Evolutionary conservation across 495 filamentous ascomycete genomes (phyloP), one percentile per base, ranked within the genome.

Genomic region (Neurospora sp.): DNA sequence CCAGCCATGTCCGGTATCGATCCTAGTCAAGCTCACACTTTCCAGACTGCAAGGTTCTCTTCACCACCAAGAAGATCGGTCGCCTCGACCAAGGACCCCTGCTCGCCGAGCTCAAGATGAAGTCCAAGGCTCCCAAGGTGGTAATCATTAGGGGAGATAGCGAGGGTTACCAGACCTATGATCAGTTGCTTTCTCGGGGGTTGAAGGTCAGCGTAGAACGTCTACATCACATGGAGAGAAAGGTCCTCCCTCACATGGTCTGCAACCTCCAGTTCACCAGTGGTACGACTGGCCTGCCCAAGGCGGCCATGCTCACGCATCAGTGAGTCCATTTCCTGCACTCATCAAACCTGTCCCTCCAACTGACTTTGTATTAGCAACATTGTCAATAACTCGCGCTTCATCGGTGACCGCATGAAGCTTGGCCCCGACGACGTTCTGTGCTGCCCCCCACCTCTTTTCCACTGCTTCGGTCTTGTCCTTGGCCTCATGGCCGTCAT

Each of bases 231-330:
- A 76, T 77, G 61, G 77, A 85, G 70, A 74, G 80, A 38, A 83
- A 84, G 70, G 82, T 91, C 27, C 84, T 85, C 37, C 85, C 88
- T 5, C 84, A 87, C 71, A 86, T 91, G 73, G 88, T 92, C 8
- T 90, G 87, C 78, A 92, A 91, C 74, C 82, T 92, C 37, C 90
- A 91, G 74, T 92, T 91, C 80, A 92, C 90, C 46, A 90, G 88
- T 77, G 90, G 90, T 35, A 91, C 90, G 18, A 92, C 90, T 0
- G 90, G 90, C 4, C 86, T 87, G 37, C 91, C 91, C 46, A 92
- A 93, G 74, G 90, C 90, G 5, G 89, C 90, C n/a, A 92, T 91
- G 89, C 82, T 93, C 71, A 91, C 90, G 1, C 91, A 92, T 74
- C 84, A 89, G 88, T 89, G 83, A 68, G 85, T 81, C 22, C 71